A percentile compares a stretch with the other conserved stretches of the same genome.
Evolutionary conservation across 2,329 filamentous ascomycete genomes (phyloP).

Genomic region (Byssothecium circinans): DNA sequence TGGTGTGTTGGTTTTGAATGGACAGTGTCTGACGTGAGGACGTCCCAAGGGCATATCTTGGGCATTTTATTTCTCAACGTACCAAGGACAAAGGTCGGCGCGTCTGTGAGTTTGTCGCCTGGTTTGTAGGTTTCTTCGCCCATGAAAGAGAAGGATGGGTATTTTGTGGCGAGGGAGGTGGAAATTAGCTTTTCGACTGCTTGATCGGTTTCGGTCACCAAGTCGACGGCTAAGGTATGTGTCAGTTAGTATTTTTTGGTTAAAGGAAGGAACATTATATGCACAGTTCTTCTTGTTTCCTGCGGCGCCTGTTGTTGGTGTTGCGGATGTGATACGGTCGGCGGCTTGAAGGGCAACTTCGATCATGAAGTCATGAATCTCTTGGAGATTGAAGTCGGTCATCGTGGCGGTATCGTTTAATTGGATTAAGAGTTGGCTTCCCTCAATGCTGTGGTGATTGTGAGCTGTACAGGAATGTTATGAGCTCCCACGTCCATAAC

Average conservation of each 20-base stretch:
- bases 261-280: conserved; percentile 2
- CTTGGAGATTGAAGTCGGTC: conserved; percentile 47
- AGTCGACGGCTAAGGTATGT: conserved; percentile 55
- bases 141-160: conserved; percentile 56
- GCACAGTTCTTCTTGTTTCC: conserved; percentile 55
- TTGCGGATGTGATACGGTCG: conserved; percentile 50
- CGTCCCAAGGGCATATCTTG: neutral
- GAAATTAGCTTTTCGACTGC: conserved; percentile 63
- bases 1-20: neutral
- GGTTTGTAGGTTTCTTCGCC: conserved; percentile 68
- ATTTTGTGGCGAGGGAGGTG: conserved; percentile 52
- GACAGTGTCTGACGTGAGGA: neutral
- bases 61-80: too few relatives aligned
- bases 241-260: neutral
- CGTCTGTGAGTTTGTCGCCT: conserved; percentile 62
- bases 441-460: neutral
- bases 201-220: conserved; percentile 66
- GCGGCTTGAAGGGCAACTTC: conserved; percentile 50
- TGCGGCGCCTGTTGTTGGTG: conserved; percentile 44
- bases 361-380: conserved; percentile 54
- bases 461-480: neutral
- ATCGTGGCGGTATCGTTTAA: conserved; percentile 25
- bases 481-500: neutral
- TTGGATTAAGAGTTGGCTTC: neutral
- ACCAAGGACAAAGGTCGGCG: conserved; percentile 68